These are phyloP conservation scores for Xylariomycetidae sp. DNA, from an alignment of 2,329 filamentous ascomycete genomes.

Conservation along the genomic window DNA sequence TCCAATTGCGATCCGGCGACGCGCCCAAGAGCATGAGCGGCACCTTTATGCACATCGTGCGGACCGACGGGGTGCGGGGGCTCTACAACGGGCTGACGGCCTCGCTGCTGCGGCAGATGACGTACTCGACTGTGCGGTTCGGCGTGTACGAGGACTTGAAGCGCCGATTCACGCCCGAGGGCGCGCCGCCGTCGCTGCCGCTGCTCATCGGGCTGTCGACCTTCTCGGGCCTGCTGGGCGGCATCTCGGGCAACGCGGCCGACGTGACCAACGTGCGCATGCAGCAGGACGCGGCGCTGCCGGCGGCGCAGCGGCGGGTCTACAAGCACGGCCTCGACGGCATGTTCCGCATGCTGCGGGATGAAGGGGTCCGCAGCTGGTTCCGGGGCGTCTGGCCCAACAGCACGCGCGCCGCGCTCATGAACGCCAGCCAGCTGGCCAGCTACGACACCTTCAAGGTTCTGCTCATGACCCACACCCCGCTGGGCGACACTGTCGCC, in stretches of 20 bases:
- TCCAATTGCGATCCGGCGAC: conserved; percentile 77
- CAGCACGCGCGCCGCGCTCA: conserved; percentile 73
- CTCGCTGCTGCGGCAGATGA: conserved; percentile 86
- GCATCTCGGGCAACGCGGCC: conserved; percentile 86
- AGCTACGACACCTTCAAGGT: conserved; percentile 81
- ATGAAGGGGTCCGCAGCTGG: conserved; percentile 71
- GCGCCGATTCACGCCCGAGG: conserved; percentile 49
- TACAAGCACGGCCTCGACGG: conserved; percentile 89
- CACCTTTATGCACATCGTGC: conserved; percentile 79
- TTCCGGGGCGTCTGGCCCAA: conserved; percentile 88
- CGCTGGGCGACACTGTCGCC: conserved; percentile 63
- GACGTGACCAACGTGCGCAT: conserved; percentile 98
- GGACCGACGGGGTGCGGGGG: conserved; percentile 69
- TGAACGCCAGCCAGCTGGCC: conserved; percentile 81
- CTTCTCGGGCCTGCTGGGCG: conserved; percentile 80
- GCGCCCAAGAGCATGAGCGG: conserved; percentile 76
- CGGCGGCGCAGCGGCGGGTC: conserved; percentile 68
- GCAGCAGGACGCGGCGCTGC: conserved; percentile 86
- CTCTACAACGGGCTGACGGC: conserved; percentile 91
- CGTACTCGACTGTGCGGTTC: conserved; percentile 95
- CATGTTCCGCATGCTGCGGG: conserved; percentile 76
- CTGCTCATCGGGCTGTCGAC: conserved; percentile 80
- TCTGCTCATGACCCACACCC: conserved; percentile 60
- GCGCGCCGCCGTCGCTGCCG: conserved; percentile 59
- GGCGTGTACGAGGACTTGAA: conserved; percentile 96